A percentile compares a stretch with the other conserved stretches of the same genome.
These are phyloP conservation scores for Kodamaea sp. DNA, from an alignment of 1,139 yeast species.

Conservation along the genomic window DNA sequence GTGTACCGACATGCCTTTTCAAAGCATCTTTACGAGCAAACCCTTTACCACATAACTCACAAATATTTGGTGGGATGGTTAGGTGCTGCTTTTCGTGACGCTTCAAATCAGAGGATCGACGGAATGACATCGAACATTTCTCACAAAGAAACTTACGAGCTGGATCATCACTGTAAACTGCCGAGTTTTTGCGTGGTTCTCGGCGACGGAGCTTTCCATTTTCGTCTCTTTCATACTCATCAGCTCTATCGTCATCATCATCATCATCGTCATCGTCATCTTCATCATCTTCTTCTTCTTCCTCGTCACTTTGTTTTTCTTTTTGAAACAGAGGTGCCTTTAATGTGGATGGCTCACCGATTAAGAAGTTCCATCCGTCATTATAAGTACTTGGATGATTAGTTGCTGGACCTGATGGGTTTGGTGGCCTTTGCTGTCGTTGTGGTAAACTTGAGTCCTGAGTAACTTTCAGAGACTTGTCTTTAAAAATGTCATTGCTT, in stretches of 20 bases:
- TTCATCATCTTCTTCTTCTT: conserved; percentile 7
- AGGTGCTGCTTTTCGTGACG: conserved; percentile 62
- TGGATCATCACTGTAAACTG: conserved; percentile 14
- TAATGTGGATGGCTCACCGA: conserved; percentile 25
- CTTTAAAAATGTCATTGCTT: conserved; percentile 39
- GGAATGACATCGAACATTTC: conserved; percentile 53
- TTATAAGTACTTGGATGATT: conserved; percentile 19
- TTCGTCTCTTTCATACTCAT: conserved; percentile 9
- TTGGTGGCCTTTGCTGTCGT: background rate
- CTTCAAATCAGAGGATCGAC: conserved; percentile 61
- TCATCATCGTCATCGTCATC: conserved; percentile 12
- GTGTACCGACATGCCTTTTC: conserved; percentile 67
- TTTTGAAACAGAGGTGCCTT: conserved; percentile 7
- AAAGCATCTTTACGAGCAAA: conserved; percentile 80
- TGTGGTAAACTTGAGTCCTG: background rate
- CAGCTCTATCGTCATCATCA: conserved; percentile 6
- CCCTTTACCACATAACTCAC: conserved; percentile 73
- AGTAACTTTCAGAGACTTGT: background rate
- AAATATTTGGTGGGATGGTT: conserved; percentile 61
- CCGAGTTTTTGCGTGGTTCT: conserved; percentile 7
- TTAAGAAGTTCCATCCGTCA: conserved; percentile 37
- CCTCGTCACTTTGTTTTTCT: background rate
- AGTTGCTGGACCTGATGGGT: conserved; percentile 8
- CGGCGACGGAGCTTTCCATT: conserved; percentile 2
- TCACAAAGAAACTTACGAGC: conserved; percentile 41